Evolutionary conservation across 75 land plant genomes (phyloP), one percentile per base, ranked within the genome.

Genomic region (Isoetes taiwanensis): DNA sequence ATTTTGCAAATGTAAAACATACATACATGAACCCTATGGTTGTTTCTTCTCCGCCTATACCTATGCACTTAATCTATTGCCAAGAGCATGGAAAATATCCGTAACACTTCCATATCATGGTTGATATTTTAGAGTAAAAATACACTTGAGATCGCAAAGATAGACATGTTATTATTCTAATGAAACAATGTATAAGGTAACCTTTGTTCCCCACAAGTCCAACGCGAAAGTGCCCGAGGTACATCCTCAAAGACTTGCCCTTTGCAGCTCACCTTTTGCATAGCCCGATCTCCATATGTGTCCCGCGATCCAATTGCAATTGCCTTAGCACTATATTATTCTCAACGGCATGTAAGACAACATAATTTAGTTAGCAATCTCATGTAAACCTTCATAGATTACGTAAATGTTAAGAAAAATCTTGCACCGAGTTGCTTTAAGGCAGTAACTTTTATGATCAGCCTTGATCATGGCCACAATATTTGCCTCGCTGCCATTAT

Each of bases 221-320:
- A 94, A 50, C 56, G 67, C 26, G 75, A 61, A 26, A 94, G 86
- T 46, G 99, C 99, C 59, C 66, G 64, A 2, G 95, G 90, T 20
- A 94, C 99, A 74, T 94, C 99, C 52, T 89, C 96, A 76, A 70
- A 94, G 27, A 94, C 70, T 41, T 65, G 74, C 75, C 20, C 96
- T 86, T 52, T 80, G 74, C 67, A 94, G 33, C 41, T 94, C 90
- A 37, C 81, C 83, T 16, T 65, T 80, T 63, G 63, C 68, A 70
- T 71, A 94, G 41, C 99, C 99, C 52, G 90, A 81, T 71, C 82
- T 74, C 99, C 99, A 94, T 42, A 94, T 82, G 62, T 89, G 99
- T 27, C 96, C 96, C 99, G 88, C 65, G 12, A 72, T 2, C 25
- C 19, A 11, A 32, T 26, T n/a, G n/a, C n/a, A n/a, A n/a, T n/a